phyloP scores from a whole-genome alignment of 2,329 filamentous ascomycete genomes.

The Alternaria sp. region DNA sequence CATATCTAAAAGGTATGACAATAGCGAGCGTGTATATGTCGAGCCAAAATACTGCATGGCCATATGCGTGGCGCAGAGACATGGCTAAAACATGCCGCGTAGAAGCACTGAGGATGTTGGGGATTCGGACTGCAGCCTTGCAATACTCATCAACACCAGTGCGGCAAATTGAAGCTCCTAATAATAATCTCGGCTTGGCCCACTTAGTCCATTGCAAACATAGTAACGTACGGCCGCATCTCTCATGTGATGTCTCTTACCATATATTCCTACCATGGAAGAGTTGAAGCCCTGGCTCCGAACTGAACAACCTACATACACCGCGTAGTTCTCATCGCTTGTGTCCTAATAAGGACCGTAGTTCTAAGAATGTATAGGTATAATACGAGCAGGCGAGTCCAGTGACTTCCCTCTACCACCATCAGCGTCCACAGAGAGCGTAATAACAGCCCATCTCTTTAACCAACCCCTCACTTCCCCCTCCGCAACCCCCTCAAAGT shows the following conservation, averaged over 20 bases:
- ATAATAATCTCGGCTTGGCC: neutral
- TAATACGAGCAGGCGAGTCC: neutral
- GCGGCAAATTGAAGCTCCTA: neutral
- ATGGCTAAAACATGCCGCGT: neutral
- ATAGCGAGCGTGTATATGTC: too few species aligned
- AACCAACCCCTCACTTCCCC: neutral
- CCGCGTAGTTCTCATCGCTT: neutral
- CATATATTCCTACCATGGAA: neutral
- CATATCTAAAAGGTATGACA: too few species aligned
- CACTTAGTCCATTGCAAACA: too few species aligned
- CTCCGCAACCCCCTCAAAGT: conserved; percentile 29
- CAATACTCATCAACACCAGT: neutral
- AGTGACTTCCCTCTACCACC: neutral
- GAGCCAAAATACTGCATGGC: too few species aligned
- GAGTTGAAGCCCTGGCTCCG: neutral
- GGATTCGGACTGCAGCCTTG: neutral
- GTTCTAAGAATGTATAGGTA: neutral
- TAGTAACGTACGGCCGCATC: neutral
- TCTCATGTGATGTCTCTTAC: neutral
- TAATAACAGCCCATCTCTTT: too few species aligned
- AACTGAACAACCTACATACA: neutral
- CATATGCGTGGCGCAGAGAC: neutral
- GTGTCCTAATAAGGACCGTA: neutral
- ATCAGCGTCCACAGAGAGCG: neutral
- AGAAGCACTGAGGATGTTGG: neutral